Evolutionary conservation across 176 grass and related monocot species (phyloP), one percentile per base, ranked within the genome.

Genomic region (Raddia guianensis): DNA sequence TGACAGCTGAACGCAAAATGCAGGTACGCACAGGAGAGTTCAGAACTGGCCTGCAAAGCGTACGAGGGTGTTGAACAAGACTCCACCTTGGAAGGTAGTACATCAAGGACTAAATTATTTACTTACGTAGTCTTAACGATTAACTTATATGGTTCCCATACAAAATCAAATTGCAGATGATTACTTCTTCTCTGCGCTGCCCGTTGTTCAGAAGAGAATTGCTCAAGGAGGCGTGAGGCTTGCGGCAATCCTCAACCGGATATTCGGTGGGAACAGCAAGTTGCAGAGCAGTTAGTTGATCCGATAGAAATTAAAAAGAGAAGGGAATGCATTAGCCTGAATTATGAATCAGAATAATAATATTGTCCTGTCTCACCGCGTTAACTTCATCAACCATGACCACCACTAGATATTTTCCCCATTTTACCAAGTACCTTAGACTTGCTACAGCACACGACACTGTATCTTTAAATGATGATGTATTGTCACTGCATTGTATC

Each of bases 21-120:
- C 90, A 88, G 82, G 78, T 91, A 86, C 21, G 86, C 90, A 0
- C 8, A 65, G n/a, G 90, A 91, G 63, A 91, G 90, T 58, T 50
- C 83, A 50, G 16, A 73, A 9, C 62, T 88, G n/a, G 79, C 86
- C 3, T 91, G 90, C 79, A 70, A 63, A 0, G 86, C 86, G 9
- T 91, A 88, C 43, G 75, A 85, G 47, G 90, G 86, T 8, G 82
- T 85, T 13, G 78, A 86, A 10, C 82, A 91, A 43, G 85, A 62
- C 0, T 85, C 73, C 9, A 88, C 78, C 57, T 82, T 91, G 3
- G 77, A 72, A 91, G 89, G 85, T 85, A 88, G 2, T 58, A 12
- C 4, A 3, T 68, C 16, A 68, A 44, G 19, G 3, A 10, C 65
- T 43, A 44, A 46, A 19, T 1, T 48, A 48, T 8, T 68, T 46